phyloP scores from a whole-genome alignment of 148 eudicot species.

The Chenopodium quinoa region DNA sequence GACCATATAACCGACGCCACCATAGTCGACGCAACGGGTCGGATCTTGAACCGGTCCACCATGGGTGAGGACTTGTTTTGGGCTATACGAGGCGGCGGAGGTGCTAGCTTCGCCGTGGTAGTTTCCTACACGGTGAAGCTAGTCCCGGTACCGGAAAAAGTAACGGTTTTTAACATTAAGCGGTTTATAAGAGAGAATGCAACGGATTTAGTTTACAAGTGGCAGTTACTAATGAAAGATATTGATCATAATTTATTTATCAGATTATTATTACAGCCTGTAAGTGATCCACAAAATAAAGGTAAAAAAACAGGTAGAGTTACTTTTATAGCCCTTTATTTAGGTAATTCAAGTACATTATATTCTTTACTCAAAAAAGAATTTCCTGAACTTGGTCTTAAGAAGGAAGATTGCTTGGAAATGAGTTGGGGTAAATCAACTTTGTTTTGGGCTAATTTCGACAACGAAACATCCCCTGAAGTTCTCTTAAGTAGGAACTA shows the following conservation, averaged over 20 bases:
- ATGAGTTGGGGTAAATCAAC: conserved; percentile 46
- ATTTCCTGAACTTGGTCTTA: conserved; percentile 47
- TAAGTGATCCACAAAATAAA: conserved; percentile 7
- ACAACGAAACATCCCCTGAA: conserved; percentile 13
- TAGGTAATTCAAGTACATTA: conserved; percentile 33
- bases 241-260: conserved; percentile 43
- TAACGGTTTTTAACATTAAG: conserved; percentile 25
- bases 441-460: conserved; percentile 35
- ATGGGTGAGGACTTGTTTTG: conserved; percentile 35
- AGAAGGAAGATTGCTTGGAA: conserved; percentile 37
- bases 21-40: conserved; percentile 20
- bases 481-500: conserved; percentile 31
- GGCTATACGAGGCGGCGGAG: conserved; percentile 34
- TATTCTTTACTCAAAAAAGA: conserved; percentile 14
- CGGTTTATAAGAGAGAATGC: conserved; percentile 1
- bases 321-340: conserved; percentile 34
- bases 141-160: conserved; percentile 20
- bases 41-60: conserved; percentile 3
- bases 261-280: conserved; percentile 38
- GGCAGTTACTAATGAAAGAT: conserved; percentile 39
- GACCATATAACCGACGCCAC: conserved; percentile 26
- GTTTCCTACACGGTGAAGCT: conserved; percentile 22
- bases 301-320: conserved; percentile 28
- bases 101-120: conserved; percentile 24
- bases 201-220: conserved; percentile 31